Evolutionary conservation across 306 rosid genomes (phyloP).

Genomic region (Macrotyloma uniflorum): DNA sequence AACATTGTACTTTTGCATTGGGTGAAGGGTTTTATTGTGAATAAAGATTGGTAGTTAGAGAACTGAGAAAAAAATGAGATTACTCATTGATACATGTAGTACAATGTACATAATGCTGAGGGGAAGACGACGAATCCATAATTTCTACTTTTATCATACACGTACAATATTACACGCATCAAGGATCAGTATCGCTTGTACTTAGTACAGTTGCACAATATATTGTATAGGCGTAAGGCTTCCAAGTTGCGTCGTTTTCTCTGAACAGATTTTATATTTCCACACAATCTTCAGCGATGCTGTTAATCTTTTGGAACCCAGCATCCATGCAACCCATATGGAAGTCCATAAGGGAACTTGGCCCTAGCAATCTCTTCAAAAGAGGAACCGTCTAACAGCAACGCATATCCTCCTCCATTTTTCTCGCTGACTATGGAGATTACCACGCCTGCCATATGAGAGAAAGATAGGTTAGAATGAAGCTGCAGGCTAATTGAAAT

Average conservation of each 20-base stretch:
- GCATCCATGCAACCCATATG: slow-evolving; percentile 96
- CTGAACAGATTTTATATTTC: neutral
- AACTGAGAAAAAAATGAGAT: neutral
- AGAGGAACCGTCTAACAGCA: slow-evolving; percentile 76
- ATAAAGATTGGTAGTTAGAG: neutral
- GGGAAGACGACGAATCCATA: slow-evolving; percentile 12
- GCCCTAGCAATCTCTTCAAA: slow-evolving; percentile 95
- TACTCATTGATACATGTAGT: neutral
- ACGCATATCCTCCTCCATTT: slow-evolving; percentile 81
- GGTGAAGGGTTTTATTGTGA: neutral
- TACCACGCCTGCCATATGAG: slow-evolving; percentile 68
- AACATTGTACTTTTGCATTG: neutral
- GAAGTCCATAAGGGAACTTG: slow-evolving; percentile 89
- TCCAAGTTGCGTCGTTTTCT: slow-evolving; percentile 9
- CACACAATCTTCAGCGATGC: neutral
- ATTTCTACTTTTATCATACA: slow-evolving; percentile 25
- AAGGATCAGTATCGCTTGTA: slow-evolving; percentile 16
- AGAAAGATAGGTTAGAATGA: slow-evolving; percentile 5
- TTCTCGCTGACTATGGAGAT: slow-evolving; percentile 81
- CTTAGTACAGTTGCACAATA: neutral
- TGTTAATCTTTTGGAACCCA: slow-evolving; percentile 72
- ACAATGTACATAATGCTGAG: neutral
- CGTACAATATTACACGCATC: neutral
- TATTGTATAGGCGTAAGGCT: slow-evolving; percentile 11
- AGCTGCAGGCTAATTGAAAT: neutral